Conservation (phyloP, 2,329 filamentous ascomycete genomes). For the Ophiosphaerella korrae region DNA sequence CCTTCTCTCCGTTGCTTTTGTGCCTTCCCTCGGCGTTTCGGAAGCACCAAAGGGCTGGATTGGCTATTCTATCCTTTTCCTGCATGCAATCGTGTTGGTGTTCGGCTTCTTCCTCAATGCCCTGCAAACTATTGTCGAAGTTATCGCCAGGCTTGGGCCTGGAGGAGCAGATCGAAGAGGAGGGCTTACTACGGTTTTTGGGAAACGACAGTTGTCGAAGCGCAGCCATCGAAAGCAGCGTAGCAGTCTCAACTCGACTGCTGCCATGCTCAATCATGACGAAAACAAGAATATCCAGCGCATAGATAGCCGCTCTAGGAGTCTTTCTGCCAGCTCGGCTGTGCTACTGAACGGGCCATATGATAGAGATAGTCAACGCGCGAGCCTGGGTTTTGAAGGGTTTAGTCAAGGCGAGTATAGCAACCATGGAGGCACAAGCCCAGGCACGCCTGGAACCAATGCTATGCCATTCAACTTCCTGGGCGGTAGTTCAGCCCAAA, state of each 20-base stretch:
- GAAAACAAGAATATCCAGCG: constrained; percentile 66
- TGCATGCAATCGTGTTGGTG: constrained; percentile 83
- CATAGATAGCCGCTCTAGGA: constrained; percentile 60
- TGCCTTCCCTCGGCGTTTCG: constrained; percentile 77
- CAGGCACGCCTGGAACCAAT: constrained; percentile 74
- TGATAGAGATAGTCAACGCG: constrained; percentile 47
- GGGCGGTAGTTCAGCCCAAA: constrained; percentile 52
- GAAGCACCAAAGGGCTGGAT: constrained; percentile 91
- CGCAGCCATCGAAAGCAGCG: constrained; percentile 70
- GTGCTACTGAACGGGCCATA: constrained; percentile 62
- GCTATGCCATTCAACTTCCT: constrained; percentile 75
- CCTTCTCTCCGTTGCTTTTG: constrained; percentile 67
- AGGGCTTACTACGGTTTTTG: constrained; percentile 84
- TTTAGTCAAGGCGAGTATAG: constrained; percentile 57
- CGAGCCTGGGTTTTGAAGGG: constrained; percentile 60
- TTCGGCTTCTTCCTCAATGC: constrained; percentile 95
- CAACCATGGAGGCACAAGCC: constrained; percentile 60
- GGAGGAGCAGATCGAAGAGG: constrained; percentile 80
- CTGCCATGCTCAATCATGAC: constrained; percentile 76
- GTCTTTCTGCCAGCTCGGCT: constrained; percentile 66
- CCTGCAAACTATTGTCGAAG: constrained; percentile 86
- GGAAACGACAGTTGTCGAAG: constrained; percentile 84
- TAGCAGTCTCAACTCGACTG: constrained; percentile 80
- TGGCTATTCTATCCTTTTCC: constrained; percentile 84
- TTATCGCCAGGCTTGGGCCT: constrained; percentile 79